Evolutionary conservation across 306 rosid genomes (phyloP), one percentile per base, ranked within the genome.

Genomic region (Leucaena leucocephala): DNA sequence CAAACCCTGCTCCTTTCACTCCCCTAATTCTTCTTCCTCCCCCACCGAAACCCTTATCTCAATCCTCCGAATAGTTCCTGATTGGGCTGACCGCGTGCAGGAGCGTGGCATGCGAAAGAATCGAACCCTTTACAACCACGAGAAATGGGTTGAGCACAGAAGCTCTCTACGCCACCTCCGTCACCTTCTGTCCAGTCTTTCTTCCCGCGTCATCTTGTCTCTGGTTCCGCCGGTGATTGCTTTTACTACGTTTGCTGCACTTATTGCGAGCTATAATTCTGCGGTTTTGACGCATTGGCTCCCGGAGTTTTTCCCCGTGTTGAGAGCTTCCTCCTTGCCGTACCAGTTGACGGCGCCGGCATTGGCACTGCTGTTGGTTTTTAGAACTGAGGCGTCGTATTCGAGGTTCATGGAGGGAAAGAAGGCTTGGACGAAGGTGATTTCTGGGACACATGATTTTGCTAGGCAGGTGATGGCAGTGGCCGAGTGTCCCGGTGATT

Each of bases 331-430:
- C 2, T 16, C 98, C 0, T 82, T 94, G 75, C 97, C 98, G 3
- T 94, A 91, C 82, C 97, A 94, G 82, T 82, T 94, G 75, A 94
- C 96, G 5, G 98, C 98, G 0, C 93, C 98, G 15, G 98, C 98
- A 0, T 78, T 94, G 81, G 98, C 97, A 1, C 88, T 94, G 34
- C 76, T 94, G 82, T 76, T 94, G 72, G 98, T 94, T 64, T 94
- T 94, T 73, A 77, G 98, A 36, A 94, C 98, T 1, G 98, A 94
- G 75, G 98, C 98, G 2, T 91, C 98, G 1, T 94, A 94, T 48
- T 61, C 97, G 27, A 85, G 98, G 68, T 94, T 83, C 36, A 89
- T 89, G 38, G 98, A 94, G 69, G 98, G 98, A 72, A 89, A 90
- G 88, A 94, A 88, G 76, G 94, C 96, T 0, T 94, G 98, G 98